Evolutionary conservation across 2,329 filamentous ascomycete genomes (phyloP).

Genomic region (Tolypocladium capitatum): DNA sequence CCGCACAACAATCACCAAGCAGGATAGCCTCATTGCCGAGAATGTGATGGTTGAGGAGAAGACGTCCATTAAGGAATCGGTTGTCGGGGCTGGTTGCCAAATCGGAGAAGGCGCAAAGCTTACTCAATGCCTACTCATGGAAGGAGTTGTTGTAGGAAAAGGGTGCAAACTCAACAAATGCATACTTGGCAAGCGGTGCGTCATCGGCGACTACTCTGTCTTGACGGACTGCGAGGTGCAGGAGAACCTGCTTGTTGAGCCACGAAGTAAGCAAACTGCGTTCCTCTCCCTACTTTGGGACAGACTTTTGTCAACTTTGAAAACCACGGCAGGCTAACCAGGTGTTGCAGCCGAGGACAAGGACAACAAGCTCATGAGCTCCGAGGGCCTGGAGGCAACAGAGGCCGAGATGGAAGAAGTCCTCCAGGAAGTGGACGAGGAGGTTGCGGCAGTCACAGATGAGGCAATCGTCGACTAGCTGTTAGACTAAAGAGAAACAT

Average conservation of each 20-base stretch:
- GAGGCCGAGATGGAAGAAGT: constrained; percentile 47
- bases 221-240: constrained; percentile 87
- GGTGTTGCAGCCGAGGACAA: constrained; percentile 48
- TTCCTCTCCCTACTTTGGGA: neutral
- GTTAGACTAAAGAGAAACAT: neutral
- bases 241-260: constrained; percentile 74
- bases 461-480: constrained; percentile 6
- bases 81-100: constrained; percentile 77
- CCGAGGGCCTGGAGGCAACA: constrained; percentile 50
- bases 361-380: constrained; percentile 54
- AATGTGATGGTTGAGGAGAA: constrained; percentile 86
- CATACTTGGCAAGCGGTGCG: constrained; percentile 67
- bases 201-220: constrained; percentile 69
- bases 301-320: neutral
- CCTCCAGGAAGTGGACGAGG: constrained; percentile 29
- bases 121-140: constrained; percentile 83
- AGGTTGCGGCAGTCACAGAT: constrained; percentile 13
- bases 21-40: constrained; percentile 72
- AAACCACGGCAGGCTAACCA: neutral
- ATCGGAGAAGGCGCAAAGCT: constrained; percentile 79
- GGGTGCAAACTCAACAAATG: constrained; percentile 78
- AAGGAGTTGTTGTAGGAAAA: constrained; percentile 73
- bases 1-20: constrained; percentile 67
- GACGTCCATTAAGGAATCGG: constrained; percentile 80
- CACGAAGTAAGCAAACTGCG: constrained; percentile 45